Conservation (phyloP, 139 green algal genomes). For the Mychonastes homosphaera region DNA sequence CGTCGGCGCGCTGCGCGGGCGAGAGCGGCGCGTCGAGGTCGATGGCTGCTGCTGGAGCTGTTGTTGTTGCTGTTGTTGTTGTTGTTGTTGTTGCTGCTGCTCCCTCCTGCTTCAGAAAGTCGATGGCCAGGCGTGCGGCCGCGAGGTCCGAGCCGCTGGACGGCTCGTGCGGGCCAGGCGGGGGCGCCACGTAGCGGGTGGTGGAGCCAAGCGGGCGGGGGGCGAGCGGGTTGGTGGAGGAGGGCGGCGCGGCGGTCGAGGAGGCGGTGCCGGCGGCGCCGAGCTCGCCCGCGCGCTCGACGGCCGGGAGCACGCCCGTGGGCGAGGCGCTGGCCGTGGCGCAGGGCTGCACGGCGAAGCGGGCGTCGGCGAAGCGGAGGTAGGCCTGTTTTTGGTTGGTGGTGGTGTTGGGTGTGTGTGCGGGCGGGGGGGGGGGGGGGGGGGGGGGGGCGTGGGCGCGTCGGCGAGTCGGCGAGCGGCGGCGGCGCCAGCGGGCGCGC, state of each 20-base stretch:
- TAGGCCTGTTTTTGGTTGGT: no score
- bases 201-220: not conserved
- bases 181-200: not conserved
- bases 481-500: not conserved
- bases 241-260: not conserved
- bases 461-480: not conserved
- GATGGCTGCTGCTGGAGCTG: not conserved
- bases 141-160: not conserved
- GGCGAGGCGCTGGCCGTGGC: slow-evolving; percentile 15
- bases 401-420: no score
- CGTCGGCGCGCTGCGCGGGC: slow-evolving; percentile 24
- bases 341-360: slow-evolving; percentile 20
- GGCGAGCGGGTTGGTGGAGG: not conserved
- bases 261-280: not conserved
- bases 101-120: not conserved
- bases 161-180: not conserved
- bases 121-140: not conserved
- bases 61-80: not conserved
- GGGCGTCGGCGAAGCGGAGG: slow-evolving; percentile 8
- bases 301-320: slow-evolving; percentile 14
- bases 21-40: slow-evolving; percentile 43
- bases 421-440: no score
- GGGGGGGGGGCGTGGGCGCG: not conserved
- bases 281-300: not conserved
- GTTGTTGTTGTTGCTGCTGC: not conserved